phyloP scores from a whole-genome alignment of 2,329 filamentous ascomycete genomes.

The Ophiocordyceps sinensis region DNA sequence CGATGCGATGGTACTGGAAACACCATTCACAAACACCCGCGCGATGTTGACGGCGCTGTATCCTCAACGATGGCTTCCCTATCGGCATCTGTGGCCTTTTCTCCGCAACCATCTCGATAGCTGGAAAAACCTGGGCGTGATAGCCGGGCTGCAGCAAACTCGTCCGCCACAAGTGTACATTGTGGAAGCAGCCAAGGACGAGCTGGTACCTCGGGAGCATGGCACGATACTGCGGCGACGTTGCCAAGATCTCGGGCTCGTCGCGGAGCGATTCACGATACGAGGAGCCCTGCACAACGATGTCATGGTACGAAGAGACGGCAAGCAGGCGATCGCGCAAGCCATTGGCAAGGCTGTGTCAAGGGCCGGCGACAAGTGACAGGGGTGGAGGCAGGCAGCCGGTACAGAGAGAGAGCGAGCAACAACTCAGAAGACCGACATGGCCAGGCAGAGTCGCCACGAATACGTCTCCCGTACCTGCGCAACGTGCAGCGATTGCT shows the following conservation, averaged over 20 bases:
- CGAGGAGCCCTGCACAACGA: constrained; percentile 42
- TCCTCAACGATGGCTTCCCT: constrained; percentile 67
- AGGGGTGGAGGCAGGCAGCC: background rate
- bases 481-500: too few relatives aligned
- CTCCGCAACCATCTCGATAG: constrained; percentile 49
- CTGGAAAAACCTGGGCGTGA: constrained; percentile 31
- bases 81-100: constrained; percentile 61
- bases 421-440: too few relatives aligned
- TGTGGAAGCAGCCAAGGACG: constrained; percentile 42
- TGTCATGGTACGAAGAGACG: constrained; percentile 30
- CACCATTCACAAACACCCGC: constrained; percentile 57
- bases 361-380: background rate
- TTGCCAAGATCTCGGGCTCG: constrained; percentile 32
- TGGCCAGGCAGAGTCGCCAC: too few relatives aligned
- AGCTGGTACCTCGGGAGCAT: constrained; percentile 40
- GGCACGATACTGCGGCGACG: constrained; percentile 28
- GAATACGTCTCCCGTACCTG: too few relatives aligned
- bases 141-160: constrained; percentile 16
- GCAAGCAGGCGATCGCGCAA: constrained; percentile 27
- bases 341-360: constrained; percentile 19
- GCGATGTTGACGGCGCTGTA: constrained; percentile 61
- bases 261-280: constrained; percentile 28
- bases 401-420: too few relatives aligned
- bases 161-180: constrained; percentile 28
- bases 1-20: constrained; percentile 52